Base-by-base conservation (phyloP, 768 basidiomycete species). In the Phylloporus arenicola region DNA sequence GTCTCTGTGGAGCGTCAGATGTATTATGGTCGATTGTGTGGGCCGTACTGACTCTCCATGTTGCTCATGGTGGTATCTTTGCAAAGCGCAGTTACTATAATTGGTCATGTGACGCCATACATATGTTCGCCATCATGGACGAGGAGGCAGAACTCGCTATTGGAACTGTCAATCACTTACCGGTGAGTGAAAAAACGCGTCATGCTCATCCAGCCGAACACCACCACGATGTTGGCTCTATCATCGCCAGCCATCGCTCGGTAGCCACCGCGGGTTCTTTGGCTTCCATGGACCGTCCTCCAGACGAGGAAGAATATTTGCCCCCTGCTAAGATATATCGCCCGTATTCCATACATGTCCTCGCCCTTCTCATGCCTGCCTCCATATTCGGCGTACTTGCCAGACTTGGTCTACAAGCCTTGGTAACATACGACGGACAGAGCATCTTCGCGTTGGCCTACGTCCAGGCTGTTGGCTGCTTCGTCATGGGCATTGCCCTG, bases 331-430 rank as follows among this genome's bases (percentile, higher is more conserved):
- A 72, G 41, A 59, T 70, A 48, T 76, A 75, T 53, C 65, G 58
- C 33, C 85, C 89, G 0, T 72, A 83, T 37, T 82, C 84, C 6
- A 65, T 79, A 33, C 79, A 82, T 40, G 77, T 89, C 40, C 57
- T 92, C 19, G 78, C 80, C 12, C 77, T 90, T 25, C 79, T 94
- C 45, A 80, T 86, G 62, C 87, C 92, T 10, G 80, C 83, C 3
- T 83, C 89, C n/a, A 79, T 94, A 43, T 76, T 95, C 41, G 94
- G 94, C n/a, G 75, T 82, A 5, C 81, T 98, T 33, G 82, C 86
- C 11, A 75, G 94, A 31, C 70, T 97, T 6, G 94, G 94, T 0
- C 65, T 96, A 8, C 64, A 78, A 25, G 87, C 89, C 7, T 70
- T 98, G 40, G 77, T 77, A 17, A 80, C 76, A 0, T 97, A 91